These are phyloP conservation scores for Didymella arachidicola DNA, from an alignment of 2,329 filamentous ascomycete genomes.

Conservation along the genomic window DNA sequence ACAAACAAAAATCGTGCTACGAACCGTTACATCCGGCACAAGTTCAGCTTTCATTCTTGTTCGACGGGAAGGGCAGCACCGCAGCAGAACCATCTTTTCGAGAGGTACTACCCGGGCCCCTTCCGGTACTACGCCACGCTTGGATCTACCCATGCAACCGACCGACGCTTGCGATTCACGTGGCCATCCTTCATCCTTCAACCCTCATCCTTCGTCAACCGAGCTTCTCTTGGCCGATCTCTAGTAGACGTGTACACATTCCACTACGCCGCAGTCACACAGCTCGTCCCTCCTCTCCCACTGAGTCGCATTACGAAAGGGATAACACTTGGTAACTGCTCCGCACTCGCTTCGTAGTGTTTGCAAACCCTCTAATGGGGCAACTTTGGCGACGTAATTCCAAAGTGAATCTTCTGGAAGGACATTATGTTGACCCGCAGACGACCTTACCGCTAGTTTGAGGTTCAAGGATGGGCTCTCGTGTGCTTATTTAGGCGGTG, in stretches of 20 bases:
- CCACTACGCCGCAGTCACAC: slow-evolving; percentile 13
- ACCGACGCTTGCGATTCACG: slow-evolving; percentile 16
- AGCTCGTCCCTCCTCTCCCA: not conserved
- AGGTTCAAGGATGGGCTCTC: slow-evolving; percentile 1
- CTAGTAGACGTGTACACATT: not conserved
- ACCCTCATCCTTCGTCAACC: slow-evolving; percentile 10
- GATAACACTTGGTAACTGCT: not conserved
- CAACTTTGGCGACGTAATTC: slow-evolving; percentile 10
- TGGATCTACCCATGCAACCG: slow-evolving; percentile 1
- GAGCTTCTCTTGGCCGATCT: slow-evolving; percentile 1
- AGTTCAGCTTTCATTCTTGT: slow-evolving; percentile 1
- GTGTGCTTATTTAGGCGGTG: not conserved
- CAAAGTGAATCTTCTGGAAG: slow-evolving; percentile 1
- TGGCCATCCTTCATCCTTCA: slow-evolving; percentile 20
- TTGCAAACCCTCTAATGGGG: not conserved
- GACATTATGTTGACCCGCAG: not conserved
- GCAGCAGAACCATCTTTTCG: not conserved
- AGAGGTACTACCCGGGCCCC: not conserved
- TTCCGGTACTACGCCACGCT: not conserved
- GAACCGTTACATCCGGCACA: slow-evolving; percentile 1
- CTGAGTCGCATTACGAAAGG: not conserved
- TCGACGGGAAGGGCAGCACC: not conserved
- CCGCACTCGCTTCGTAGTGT: not conserved
- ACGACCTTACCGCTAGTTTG: not conserved
- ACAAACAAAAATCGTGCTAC: not conserved